Evolutionary conservation across 768 basidiomycete species (phyloP), one percentile per base, ranked within the genome.

Genomic region (Holtermanniella nyarrowii): DNA sequence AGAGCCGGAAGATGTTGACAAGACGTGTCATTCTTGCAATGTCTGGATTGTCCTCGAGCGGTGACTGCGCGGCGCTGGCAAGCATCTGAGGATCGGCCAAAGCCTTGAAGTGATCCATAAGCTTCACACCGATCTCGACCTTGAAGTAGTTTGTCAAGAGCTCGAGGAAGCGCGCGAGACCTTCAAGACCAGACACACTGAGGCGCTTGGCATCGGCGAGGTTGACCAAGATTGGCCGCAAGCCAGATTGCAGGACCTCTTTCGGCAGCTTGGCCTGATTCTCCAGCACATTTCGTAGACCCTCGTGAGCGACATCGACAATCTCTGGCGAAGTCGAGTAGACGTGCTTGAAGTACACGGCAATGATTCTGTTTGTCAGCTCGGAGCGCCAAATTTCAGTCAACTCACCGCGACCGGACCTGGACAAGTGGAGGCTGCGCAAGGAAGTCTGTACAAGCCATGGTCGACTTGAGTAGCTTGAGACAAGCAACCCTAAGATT

Each of bases 101-200:
- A 31, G 85, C 82, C 41, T 84, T 83, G 74, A 93, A 96, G 69
- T 99, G 95, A 62, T 97, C 95, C 20, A 99, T 77, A 5, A 99
- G 80, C 73, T 99, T 99, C 70, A 87, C 81, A 0, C 95, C 95
- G 54, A 99, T 97, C 74, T 99, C 95, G 16, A 99, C 93, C 71
- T 96, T 97, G 82, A 99, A 99, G 74, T 99, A 97, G 70, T 96
- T 96, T 37, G 90, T 95, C 50, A 99, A 74, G 5, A 99, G 79
- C 69, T 95, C 89, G 45, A 99, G 76, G 45, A 99, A 78, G 12
- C 93, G 83, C 12, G 91, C 93, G 21, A 99, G 76, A 2, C 95
- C 95, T 69, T 99, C 90, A 3, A 72, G 58, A 10, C 91, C 91
- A 3, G 86, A 80, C 22, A 95, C 86, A 5, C 88, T 90, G 26